These are phyloP conservation scores for Venturia carpophila DNA, from an alignment of 2,329 filamentous ascomycete species.

Conservation along the genomic window DNA sequence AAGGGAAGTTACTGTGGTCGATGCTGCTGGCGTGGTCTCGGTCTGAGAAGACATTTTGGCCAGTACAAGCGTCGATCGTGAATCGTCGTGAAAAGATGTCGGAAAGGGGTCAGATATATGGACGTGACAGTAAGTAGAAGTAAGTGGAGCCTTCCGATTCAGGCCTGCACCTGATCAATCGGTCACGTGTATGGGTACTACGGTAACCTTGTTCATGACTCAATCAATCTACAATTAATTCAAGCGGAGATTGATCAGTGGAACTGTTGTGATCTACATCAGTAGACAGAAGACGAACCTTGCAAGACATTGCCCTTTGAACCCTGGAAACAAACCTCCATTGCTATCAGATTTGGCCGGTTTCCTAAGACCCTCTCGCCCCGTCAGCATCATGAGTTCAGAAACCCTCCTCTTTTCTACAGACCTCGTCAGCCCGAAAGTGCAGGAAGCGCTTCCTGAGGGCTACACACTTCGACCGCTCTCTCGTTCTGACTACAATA, in stretches of 20 bases:
- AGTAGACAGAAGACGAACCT: not conserved
- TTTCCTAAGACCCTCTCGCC: not conserved
- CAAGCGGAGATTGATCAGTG: not conserved
- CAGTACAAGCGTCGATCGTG: not conserved
- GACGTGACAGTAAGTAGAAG: not conserved
- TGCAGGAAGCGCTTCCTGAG: slow-evolving; percentile 20
- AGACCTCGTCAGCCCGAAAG: not conserved
- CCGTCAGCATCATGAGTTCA: not conserved
- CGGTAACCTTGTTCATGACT: not conserved
- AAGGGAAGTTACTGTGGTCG: slow-evolving; percentile 12
- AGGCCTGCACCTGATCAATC: not conserved
- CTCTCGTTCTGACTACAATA: slow-evolving; percentile 21
- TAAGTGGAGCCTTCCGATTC: not conserved
- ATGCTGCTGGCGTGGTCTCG: not conserved
- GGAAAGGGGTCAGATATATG: not conserved
- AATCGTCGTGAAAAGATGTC: not conserved
- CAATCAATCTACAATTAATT: not conserved
- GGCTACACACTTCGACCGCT: slow-evolving; percentile 22
- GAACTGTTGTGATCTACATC: not conserved
- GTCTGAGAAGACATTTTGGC: slow-evolving; percentile 2
- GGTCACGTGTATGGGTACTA: slow-evolving; percentile 3
- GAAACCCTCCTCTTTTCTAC: slow-evolving; percentile 12
- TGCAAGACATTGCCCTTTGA: not conserved
- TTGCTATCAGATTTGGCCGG: not conserved
- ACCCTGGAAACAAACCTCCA: not conserved